Percentiles rank a stretch among this genome's conserved stretches.
These are phyloP conservation scores for Capronia epimyces DNA, from an alignment of 2,329 filamentous ascomycete genomes.

Conservation along the genomic window DNA sequence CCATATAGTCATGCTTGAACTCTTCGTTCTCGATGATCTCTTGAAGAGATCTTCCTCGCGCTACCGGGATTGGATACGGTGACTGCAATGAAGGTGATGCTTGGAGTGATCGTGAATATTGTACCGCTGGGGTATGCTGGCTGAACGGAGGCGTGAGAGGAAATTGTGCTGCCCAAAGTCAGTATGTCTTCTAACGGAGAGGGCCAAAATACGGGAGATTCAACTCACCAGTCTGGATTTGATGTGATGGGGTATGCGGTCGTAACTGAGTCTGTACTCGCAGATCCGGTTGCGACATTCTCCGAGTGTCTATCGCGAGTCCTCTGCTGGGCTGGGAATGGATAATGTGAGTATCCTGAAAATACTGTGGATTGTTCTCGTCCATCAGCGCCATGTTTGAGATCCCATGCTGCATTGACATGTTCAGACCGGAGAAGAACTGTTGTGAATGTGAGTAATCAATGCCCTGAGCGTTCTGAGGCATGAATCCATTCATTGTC, in stretches of 20 bases:
- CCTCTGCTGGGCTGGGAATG: constrained; percentile 18
- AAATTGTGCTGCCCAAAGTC: constrained; percentile 49
- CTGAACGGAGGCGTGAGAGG: constrained; percentile 61
- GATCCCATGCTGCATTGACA: constrained; percentile 22
- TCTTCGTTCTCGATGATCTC: constrained; percentile 52
- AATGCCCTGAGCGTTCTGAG: constrained; percentile 23
- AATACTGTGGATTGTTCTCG: constrained; percentile 28
- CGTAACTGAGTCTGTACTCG: constrained; percentile 38
- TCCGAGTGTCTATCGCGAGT: constrained; percentile 30
- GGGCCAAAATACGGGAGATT: not conserved
- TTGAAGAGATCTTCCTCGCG: constrained; percentile 43
- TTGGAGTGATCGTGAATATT: constrained; percentile 38
- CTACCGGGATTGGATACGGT: constrained; percentile 38
- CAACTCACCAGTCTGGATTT: constrained; percentile 55
- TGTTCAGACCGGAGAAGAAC: constrained; percentile 24
- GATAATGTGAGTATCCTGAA: constrained; percentile 22
- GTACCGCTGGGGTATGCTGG: constrained; percentile 36
- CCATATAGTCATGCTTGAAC: constrained; percentile 35
- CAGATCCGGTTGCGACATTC: constrained; percentile 38
- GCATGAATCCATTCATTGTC: constrained; percentile 30
- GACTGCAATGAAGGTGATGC: constrained; percentile 39
- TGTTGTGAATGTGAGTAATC: constrained; percentile 25
- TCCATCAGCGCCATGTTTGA: constrained; percentile 23
- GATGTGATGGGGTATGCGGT: constrained; percentile 59
- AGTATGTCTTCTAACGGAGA: constrained; percentile 14